Conservation (phyloP, 73 alveolate genomes). For the Strombidium stylifer region DNA sequence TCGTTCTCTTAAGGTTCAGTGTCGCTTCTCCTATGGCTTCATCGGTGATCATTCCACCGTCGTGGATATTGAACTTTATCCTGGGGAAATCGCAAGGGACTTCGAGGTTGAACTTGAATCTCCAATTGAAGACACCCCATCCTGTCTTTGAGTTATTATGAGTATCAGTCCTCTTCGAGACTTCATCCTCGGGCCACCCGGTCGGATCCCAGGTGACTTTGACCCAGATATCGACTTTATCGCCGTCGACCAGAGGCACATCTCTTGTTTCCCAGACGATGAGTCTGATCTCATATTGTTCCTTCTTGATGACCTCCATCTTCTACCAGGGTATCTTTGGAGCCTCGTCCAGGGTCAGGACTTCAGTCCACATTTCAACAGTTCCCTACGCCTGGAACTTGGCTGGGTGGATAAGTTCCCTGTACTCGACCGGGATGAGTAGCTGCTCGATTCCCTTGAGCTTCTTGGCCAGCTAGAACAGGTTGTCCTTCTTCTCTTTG, state of each 20-base stretch:
- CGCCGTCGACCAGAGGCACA: slow-evolving; percentile 83
- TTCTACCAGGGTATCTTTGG: slow-evolving; percentile 74
- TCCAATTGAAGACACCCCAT: slow-evolving; percentile 89
- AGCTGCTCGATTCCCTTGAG: slow-evolving; percentile 38
- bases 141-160: slow-evolving; percentile 96
- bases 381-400: slow-evolving; percentile 90
- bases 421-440: slow-evolving; percentile 85
- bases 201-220: slow-evolving; percentile 89
- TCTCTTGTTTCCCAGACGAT: slow-evolving; percentile 96
- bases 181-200: slow-evolving; percentile 78
- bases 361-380: slow-evolving; percentile 89
- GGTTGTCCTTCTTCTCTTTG: too few species aligned
- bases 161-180: slow-evolving; percentile 86
- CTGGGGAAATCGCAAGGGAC: slow-evolving; percentile 94
- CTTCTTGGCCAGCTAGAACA: too few species aligned
- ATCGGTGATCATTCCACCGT: slow-evolving; percentile 69
- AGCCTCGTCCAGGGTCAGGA: slow-evolving; percentile 79
- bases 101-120: slow-evolving; percentile 78
- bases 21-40: slow-evolving; percentile 77
- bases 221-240: slow-evolving; percentile 83
- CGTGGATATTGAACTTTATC: slow-evolving; percentile 85
- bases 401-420: slow-evolving; percentile 75
- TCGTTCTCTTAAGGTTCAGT: slow-evolving; percentile 58
- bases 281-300: slow-evolving; percentile 92
- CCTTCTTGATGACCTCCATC: slow-evolving; percentile 72